These are phyloP conservation scores for Mucor piriformis DNA, from an alignment of 371 early-diverging fungal species.

Conservation along the genomic window DNA sequence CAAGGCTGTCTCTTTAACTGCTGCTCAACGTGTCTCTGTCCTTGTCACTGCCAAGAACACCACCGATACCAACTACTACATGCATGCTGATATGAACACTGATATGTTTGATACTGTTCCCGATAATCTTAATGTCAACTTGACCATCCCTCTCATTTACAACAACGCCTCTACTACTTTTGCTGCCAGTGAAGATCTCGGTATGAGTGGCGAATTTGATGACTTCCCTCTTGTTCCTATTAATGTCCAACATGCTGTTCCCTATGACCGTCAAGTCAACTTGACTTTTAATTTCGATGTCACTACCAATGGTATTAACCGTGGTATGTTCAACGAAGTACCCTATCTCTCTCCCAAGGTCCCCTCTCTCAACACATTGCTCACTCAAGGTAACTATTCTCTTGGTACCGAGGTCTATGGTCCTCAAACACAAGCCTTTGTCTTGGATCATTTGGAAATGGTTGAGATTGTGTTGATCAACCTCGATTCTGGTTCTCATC, in stretches of 20 bases:
- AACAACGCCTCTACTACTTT: slow-evolving; percentile 35
- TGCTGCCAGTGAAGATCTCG: slow-evolving; percentile 40
- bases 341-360: slow-evolving; percentile 72
- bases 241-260: slow-evolving; percentile 35
- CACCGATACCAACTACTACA: slow-evolving; percentile 65
- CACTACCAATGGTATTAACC: slow-evolving; percentile 75
- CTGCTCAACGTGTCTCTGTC: slow-evolving; percentile 75
- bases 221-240: slow-evolving; percentile 56
- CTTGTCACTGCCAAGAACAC: slow-evolving; percentile 72
- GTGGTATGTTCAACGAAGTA: slow-evolving; percentile 80
- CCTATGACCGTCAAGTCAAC: slow-evolving; percentile 52
- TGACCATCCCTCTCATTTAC: slow-evolving; percentile 62
- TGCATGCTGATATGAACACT: slow-evolving; percentile 77
- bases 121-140: slow-evolving; percentile 44
- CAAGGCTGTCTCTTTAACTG: slow-evolving; percentile 58
- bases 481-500: slow-evolving; percentile 44
- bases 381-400: slow-evolving; percentile 62
- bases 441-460: slow-evolving; percentile 56
- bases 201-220: slow-evolving; percentile 44
- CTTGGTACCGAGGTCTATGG: slow-evolving; percentile 65
- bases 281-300: slow-evolving; percentile 69
- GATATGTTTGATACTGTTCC: slow-evolving; percentile 77
- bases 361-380: slow-evolving; percentile 71
- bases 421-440: slow-evolving; percentile 52
- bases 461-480: slow-evolving; percentile 67